A percentile compares a stretch with the other conserved stretches of the same genome.
Evolutionary conservation across 2,329 filamentous ascomycete species (phyloP).

Genomic region (Claviceps paspali): DNA sequence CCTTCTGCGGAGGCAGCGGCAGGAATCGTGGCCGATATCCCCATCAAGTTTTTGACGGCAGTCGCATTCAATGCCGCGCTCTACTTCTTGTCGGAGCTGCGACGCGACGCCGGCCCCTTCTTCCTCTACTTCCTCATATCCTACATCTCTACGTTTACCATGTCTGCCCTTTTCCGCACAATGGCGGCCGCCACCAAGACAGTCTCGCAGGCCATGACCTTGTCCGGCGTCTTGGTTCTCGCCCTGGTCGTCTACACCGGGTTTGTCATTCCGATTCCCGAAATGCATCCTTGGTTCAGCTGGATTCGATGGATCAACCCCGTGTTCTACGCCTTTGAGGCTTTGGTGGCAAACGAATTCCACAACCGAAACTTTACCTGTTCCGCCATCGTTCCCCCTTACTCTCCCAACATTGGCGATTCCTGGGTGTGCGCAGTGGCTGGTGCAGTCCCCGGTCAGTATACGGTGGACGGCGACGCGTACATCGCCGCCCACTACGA

Average conservation of each 20-base stretch:
- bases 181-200: constrained; percentile 58
- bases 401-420: constrained; percentile 25
- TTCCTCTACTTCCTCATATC: constrained; percentile 64
- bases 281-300: constrained; percentile 58
- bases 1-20: constrained; percentile 38
- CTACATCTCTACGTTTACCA: constrained; percentile 52
- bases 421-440: constrained; percentile 37
- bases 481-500: constrained; percentile 41
- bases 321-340: constrained; percentile 59
- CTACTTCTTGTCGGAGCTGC: constrained; percentile 40
- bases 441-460: constrained; percentile 37
- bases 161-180: constrained; percentile 63
- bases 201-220: constrained; percentile 39
- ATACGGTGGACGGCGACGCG: constrained; percentile 42
- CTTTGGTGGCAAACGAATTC: constrained; percentile 59
- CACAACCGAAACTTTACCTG: constrained; percentile 42
- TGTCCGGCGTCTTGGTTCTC: constrained; percentile 39
- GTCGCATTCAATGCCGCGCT: constrained; percentile 38
- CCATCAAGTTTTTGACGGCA: constrained; percentile 38
- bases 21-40: constrained; percentile 38
- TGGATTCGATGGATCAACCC: constrained; percentile 69
- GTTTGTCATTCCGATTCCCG: constrained; percentile 31
- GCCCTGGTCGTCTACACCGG: constrained; percentile 46
- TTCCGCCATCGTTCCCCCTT: constrained; percentile 30
- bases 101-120: constrained; percentile 48